These are phyloP conservation scores for Globisporangium megalacanthum DNA, from an alignment of 352 stramenopile genomes.

Conservation along the genomic window DNA sequence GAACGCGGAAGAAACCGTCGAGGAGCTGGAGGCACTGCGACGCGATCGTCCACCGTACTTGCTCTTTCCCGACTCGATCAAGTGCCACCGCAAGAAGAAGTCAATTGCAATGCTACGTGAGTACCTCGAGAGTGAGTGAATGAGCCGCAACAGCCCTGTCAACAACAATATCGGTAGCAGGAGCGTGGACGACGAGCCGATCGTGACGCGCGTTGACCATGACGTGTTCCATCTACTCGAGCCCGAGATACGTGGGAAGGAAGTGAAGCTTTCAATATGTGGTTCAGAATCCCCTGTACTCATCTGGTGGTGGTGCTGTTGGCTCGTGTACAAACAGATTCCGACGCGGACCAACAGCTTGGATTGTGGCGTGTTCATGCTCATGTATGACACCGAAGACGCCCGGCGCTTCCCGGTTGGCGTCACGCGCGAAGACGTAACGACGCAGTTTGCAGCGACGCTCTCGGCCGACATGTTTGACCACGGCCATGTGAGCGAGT, in stretches of 20 bases:
- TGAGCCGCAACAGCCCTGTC: slow-evolving; percentile 14
- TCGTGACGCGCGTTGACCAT: slow-evolving; percentile 38
- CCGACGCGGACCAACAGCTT: slow-evolving; percentile 91
- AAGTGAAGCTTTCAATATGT: too few species aligned
- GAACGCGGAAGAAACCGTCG: slow-evolving; percentile 43
- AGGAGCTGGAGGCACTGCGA: slow-evolving; percentile 29
- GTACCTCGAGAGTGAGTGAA: slow-evolving; percentile 87
- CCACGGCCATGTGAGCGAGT: slow-evolving; percentile 60
- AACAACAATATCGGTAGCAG: too few species aligned
- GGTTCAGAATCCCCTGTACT: too few species aligned
- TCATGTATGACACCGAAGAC: too few species aligned
- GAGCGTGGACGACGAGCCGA: slow-evolving; percentile 11
- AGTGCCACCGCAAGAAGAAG: too few species aligned
- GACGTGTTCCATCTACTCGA: slow-evolving; percentile 55
- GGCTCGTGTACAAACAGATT: slow-evolving; percentile 57
- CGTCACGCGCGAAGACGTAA: too few species aligned
- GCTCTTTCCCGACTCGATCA: too few species aligned
- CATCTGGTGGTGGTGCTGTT: too few species aligned
- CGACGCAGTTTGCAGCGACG: slow-evolving; percentile 22
- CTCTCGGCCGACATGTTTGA: slow-evolving; percentile 61
- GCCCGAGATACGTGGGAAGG: slow-evolving; percentile 70
- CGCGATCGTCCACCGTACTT: too few species aligned
- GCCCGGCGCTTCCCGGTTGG: too few species aligned
- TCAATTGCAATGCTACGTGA: slow-evolving; percentile 75
- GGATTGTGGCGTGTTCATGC: too few species aligned